Evolutionary conservation across 805 yeast genomes (phyloP).

Genomic region (Saturnispora saitoi): DNA sequence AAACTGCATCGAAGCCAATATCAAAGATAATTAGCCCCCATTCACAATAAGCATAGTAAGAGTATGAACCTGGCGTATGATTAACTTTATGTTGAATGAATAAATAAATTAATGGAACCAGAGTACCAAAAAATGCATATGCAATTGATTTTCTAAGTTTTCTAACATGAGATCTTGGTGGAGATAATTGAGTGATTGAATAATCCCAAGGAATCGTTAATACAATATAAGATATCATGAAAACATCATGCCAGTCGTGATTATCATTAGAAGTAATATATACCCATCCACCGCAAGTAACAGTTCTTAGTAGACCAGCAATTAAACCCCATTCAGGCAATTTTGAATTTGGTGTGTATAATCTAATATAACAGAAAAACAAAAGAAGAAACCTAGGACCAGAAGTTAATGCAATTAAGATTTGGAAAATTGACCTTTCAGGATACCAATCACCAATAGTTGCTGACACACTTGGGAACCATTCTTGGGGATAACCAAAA

Average conservation of each 20-base stretch:
- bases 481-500: conserved; percentile 91
- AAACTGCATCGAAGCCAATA: conserved; percentile 75
- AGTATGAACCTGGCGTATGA: conserved; percentile 85
- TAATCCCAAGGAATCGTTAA: conserved; percentile 89
- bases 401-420: conserved; percentile 84
- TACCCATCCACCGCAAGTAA: conserved; percentile 98
- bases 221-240: conserved; percentile 85
- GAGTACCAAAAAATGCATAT: conserved; percentile 53
- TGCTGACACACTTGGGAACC: conserved; percentile 98
- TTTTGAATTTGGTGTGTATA: conserved; percentile 30
- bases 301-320: conserved; percentile 77
- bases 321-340: conserved; percentile 37
- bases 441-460: conserved; percentile 97
- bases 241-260: conserved; percentile 91
- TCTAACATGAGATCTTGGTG: conserved; percentile 39
- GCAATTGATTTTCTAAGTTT: conserved; percentile 47
- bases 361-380: conserved; percentile 42
- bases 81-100: conserved; percentile 91
- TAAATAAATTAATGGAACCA: conserved; percentile 79
- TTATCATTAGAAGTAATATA: conserved; percentile 95
- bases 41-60: conserved; percentile 88
- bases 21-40: conserved; percentile 86
- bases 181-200: conserved; percentile 43
- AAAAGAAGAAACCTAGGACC: conserved; percentile 80
- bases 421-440: conserved; percentile 86